Conservation (phyloP, 495 filamentous ascomycete species). For the Talaromyces wortmannii region DNA sequence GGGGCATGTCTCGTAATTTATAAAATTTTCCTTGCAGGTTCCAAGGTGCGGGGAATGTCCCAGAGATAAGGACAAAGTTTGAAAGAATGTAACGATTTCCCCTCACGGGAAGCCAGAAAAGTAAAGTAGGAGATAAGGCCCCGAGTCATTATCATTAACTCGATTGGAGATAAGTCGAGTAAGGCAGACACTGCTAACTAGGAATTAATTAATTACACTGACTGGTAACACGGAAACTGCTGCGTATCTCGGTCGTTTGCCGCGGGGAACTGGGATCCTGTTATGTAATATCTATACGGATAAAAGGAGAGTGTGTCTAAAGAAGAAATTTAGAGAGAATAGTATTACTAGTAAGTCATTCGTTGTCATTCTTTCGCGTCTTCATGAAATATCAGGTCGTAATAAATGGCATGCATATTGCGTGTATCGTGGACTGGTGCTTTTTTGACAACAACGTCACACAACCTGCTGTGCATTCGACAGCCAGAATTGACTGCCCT, state of each 20-base stretch:
- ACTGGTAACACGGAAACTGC: background rate
- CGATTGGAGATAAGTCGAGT: no score
- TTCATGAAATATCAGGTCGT: background rate
- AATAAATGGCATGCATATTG: background rate
- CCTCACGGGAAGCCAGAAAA: no score
- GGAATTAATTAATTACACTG: background rate
- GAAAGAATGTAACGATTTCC: no score
- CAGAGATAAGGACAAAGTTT: background rate
- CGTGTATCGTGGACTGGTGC: background rate
- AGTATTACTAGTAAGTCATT: background rate
- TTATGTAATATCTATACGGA: background rate
- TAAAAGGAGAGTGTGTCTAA: background rate
- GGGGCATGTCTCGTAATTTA: background rate
- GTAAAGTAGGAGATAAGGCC: background rate
- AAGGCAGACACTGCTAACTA: no score
- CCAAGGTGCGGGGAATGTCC: background rate
- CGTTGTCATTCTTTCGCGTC: no score
- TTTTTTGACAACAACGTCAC: no score
- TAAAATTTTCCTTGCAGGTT: no score
- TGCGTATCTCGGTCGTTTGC: background rate
- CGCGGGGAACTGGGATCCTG: background rate
- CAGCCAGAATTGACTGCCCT: slow-evolving; percentile 33
- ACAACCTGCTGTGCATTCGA: background rate
- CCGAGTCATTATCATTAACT: background rate
- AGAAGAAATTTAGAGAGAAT: background rate